These are phyloP conservation scores for Haplosporangium sp. DNA, from an alignment of 371 early-diverging fungal genomes.

Conservation along the genomic window DNA sequence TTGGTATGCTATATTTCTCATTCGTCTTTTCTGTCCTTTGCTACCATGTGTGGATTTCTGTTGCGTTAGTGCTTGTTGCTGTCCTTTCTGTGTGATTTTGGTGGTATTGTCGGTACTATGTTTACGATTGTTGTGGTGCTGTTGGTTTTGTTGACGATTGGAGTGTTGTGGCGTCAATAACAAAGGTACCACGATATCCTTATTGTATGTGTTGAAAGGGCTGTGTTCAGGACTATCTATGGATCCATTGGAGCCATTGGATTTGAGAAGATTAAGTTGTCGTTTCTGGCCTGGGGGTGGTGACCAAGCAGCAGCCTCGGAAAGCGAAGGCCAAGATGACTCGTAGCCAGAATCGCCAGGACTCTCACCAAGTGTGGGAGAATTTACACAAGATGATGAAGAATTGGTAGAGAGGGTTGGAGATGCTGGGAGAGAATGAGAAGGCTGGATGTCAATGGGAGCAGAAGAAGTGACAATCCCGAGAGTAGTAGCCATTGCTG, in stretches of 20 bases:
- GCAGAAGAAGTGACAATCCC: slow-evolving; percentile 36
- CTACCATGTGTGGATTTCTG: slow-evolving; percentile 12
- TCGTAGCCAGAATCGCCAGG: slow-evolving; percentile 54
- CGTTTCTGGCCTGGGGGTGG: slow-evolving; percentile 27
- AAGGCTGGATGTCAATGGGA: slow-evolving; percentile 47
- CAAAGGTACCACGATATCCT: background rate
- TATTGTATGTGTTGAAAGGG: slow-evolving; percentile 6
- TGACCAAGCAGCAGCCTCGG: slow-evolving; percentile 52
- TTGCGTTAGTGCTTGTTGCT: slow-evolving; percentile 8
- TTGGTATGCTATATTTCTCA: slow-evolving; percentile 34
- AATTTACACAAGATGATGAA: slow-evolving; percentile 8
- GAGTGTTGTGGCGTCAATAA: background rate
- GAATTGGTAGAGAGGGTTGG: background rate
- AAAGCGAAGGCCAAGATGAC: slow-evolving; percentile 55
- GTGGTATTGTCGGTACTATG: background rate
- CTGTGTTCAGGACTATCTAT: slow-evolving; percentile 2
- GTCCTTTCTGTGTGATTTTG: background rate
- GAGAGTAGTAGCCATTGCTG: slow-evolving; percentile 26
- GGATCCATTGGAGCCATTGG: background rate
- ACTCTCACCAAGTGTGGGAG: slow-evolving; percentile 26
- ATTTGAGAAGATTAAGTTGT: slow-evolving; percentile 4
- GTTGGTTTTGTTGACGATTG: background rate
- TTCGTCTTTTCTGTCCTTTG: slow-evolving; percentile 35
- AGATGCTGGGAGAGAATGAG: slow-evolving; percentile 1
- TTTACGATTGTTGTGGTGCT: background rate